A percentile compares a stretch with the other conserved stretches of the same genome.
Evolutionary conservation across 768 basidiomycete species (phyloP).

Genomic region (Leccinellum albellum): DNA sequence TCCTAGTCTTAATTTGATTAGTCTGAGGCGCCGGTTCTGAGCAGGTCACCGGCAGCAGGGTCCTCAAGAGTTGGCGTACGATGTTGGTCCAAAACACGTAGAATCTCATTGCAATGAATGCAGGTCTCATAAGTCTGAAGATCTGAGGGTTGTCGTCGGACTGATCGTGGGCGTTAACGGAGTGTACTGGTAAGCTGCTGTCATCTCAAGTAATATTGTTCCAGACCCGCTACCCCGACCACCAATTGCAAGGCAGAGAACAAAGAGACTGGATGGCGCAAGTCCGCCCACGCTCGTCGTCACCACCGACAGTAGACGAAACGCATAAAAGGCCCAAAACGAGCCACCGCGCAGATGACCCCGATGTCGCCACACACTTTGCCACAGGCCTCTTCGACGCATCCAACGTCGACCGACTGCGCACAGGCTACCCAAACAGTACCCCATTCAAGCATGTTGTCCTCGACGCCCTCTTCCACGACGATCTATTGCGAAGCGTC

Average conservation of each 20-base stretch:
- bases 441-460: slow-evolving; percentile 81
- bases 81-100: background rate
- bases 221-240: background rate
- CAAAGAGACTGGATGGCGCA: slow-evolving; percentile 35
- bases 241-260: background rate
- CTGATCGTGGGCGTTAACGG: background rate
- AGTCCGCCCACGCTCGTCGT: slow-evolving; percentile 45
- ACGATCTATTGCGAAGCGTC: slow-evolving; percentile 73
- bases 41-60: too few species aligned
- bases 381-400: slow-evolving; percentile 52
- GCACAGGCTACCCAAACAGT: slow-evolving; percentile 51
- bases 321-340: slow-evolving; percentile 37
- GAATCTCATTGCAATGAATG: background rate
- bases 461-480: slow-evolving; percentile 78
- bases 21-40: background rate
- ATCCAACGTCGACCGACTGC: slow-evolving; percentile 51
- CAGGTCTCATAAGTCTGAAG: too few species aligned
- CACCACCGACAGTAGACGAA: slow-evolving; percentile 36
- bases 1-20: background rate
- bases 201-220: background rate
- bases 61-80: background rate
- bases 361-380: slow-evolving; percentile 15
- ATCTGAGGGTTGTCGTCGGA: too few species aligned
- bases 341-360: slow-evolving; percentile 27
- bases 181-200: background rate